Conservation (phyloP, 2,329 filamentous ascomycete species). For the Catunica adiposa region DNA sequence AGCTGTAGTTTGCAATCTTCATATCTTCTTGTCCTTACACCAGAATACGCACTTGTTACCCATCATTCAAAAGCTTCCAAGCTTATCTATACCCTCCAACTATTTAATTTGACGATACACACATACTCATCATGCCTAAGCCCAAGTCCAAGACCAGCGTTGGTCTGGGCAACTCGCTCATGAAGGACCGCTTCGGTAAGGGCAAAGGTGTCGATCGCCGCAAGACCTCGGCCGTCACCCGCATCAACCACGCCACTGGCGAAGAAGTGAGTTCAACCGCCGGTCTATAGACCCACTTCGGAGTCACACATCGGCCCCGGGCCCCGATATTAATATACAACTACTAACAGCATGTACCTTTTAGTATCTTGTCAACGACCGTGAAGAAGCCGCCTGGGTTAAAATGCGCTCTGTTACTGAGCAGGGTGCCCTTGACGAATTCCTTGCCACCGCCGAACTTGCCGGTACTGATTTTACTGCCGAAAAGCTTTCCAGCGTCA, state of each 20-base stretch:
- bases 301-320: not conserved
- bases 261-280: conserved; percentile 39
- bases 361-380: conserved; percentile 77
- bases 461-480: conserved; percentile 98
- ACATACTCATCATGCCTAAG: conserved; percentile 32
- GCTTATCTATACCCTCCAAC: not conserved
- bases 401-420: conserved; percentile 99
- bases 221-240: conserved; percentile 41
- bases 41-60: not conserved
- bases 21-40: not conserved
- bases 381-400: conserved; percentile 86
- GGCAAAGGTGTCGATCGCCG: conserved; percentile 74
- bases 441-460: conserved; percentile 84
- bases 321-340: not conserved
- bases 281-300: not conserved
- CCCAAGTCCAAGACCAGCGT: conserved; percentile 92
- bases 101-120: not conserved
- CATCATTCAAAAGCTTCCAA: not conserved
- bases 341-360: conserved; percentile 16
- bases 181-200: conserved; percentile 97
- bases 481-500: conserved; percentile 97
- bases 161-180: conserved; percentile 88
- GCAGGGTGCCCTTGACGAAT: conserved; percentile 91
- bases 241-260: conserved; percentile 64
- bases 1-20: not conserved